Evolutionary conservation across 169 alveolate species (phyloP).

Genomic region (Theileria parva): DNA sequence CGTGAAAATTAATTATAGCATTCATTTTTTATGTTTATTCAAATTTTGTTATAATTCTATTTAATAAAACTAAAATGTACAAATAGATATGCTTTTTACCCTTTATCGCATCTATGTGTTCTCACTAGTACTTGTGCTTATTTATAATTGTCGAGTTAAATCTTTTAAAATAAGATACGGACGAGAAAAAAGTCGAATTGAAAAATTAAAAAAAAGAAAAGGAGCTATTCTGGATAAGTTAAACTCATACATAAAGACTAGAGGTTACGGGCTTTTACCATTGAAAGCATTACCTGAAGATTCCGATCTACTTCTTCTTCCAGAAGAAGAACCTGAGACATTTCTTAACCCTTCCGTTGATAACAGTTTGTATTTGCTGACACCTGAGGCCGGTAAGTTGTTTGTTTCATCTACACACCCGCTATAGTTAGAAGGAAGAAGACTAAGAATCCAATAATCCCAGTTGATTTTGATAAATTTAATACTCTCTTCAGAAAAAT

Average conservation of each 20-base stretch:
- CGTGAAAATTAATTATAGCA: background rate
- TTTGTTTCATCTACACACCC: background rate
- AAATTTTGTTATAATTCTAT: background rate
- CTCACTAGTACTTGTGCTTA: background rate
- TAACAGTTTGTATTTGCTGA: background rate
- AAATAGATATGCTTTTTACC: conserved; percentile 19
- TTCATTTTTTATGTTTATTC: background rate
- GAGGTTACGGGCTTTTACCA: conserved; percentile 58
- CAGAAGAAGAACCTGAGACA: background rate
- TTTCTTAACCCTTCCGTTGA: background rate
- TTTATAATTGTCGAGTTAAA: conserved; percentile 11
- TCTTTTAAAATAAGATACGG: conserved; percentile 59
- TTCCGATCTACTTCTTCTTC: background rate
- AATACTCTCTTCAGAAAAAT: conserved; percentile 58
- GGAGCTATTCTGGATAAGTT: conserved; percentile 48
- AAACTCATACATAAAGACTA: conserved; percentile 40
- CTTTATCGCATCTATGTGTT: background rate
- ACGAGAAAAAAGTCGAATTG: conserved; percentile 54
- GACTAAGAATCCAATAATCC: conserved; percentile 48
- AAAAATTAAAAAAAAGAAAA: conserved; percentile 42
- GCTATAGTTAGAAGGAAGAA: conserved; percentile 13
- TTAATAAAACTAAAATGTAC: conserved; percentile 4
- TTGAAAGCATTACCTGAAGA: conserved; percentile 47
- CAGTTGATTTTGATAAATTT: conserved; percentile 20
- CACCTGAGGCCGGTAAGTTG: background rate